A percentile compares a stretch with the other conserved stretches of the same genome.
Evolutionary conservation across 75 land plant species (phyloP).

Genomic region (Cryptomeria japonica): DNA sequence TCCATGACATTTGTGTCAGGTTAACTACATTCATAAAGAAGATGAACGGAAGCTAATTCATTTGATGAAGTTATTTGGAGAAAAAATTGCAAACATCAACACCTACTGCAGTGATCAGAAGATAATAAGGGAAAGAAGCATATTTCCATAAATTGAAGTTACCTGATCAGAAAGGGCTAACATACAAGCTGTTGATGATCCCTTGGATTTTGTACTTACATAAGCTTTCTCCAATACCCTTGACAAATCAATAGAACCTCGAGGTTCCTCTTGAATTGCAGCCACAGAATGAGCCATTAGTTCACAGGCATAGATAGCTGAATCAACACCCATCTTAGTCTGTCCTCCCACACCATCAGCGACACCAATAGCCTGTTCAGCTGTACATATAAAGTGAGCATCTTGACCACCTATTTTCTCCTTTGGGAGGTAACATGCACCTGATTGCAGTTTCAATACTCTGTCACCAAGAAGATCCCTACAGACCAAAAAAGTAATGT

Average conservation of each 20-base stretch:
- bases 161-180: slow-evolving; percentile 89
- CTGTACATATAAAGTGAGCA: slow-evolving; percentile 88
- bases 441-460: slow-evolving; percentile 70
- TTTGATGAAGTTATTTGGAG: not conserved
- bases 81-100: not conserved
- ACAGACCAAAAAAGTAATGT: slow-evolving; percentile 17
- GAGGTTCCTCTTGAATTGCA: slow-evolving; percentile 83
- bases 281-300: slow-evolving; percentile 77
- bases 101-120: not conserved
- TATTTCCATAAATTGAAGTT: not conserved
- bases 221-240: slow-evolving; percentile 86
- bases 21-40: not conserved
- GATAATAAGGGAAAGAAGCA: not conserved
- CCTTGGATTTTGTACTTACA: slow-evolving; percentile 74
- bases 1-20: not conserved
- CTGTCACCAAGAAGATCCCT: slow-evolving; percentile 48
- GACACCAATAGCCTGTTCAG: slow-evolving; percentile 86
- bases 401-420: slow-evolving; percentile 95
- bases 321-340: slow-evolving; percentile 85
- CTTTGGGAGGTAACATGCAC: slow-evolving; percentile 89
- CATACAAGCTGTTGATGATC: slow-evolving; percentile 96
- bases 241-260: slow-evolving; percentile 74
- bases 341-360: slow-evolving; percentile 99
- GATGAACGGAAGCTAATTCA: not conserved
- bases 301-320: slow-evolving; percentile 86